Percentiles rank a stretch among this genome's conserved stretches.
Conservation (phyloP, 768 basidiomycete species). For the Lactifluus volemus region DNA sequence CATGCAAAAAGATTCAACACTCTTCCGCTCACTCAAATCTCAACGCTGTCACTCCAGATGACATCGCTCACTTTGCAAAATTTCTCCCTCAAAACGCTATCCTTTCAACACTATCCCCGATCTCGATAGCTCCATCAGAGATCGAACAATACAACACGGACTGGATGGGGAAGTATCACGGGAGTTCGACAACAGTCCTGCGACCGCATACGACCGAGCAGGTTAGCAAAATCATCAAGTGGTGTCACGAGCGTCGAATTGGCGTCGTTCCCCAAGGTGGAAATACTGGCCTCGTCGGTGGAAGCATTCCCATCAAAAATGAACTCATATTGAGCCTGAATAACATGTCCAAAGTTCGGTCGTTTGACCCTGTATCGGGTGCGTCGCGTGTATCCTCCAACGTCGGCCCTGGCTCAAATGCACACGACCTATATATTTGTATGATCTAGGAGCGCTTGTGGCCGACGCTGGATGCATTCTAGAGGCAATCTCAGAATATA, state of each 20-base stretch:
- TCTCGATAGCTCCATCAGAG: constrained; percentile 45
- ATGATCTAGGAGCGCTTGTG: constrained; percentile 65
- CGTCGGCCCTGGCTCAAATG: constrained; percentile 4
- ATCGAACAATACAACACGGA: constrained; percentile 78
- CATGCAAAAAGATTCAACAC: constrained; percentile 20
- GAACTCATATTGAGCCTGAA: constrained; percentile 81
- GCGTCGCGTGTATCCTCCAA: constrained; percentile 15
- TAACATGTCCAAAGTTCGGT: constrained; percentile 74
- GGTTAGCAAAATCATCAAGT: constrained; percentile 81
- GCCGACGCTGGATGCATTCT: constrained; percentile 94
- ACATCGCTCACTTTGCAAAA: constrained; percentile 58
- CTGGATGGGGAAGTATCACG: constrained; percentile 94
- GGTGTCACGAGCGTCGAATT: constrained; percentile 73
- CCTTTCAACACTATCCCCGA: constrained; percentile 55
- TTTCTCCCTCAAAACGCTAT: constrained; percentile 57
- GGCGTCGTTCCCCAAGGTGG: constrained; percentile 97
- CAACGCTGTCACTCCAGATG: constrained; percentile 41
- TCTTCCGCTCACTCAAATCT: constrained; percentile 20
- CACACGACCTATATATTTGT: not conserved
- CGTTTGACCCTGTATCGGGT: constrained; percentile 82
- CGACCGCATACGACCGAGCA: constrained; percentile 83
- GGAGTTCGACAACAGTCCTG: constrained; percentile 75
- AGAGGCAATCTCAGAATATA: constrained; percentile 76
- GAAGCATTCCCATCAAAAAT: constrained; percentile 80
- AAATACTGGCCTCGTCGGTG: constrained; percentile 96